phyloP scores from a whole-genome alignment of 768 basidiomycete genomes.

The Boletus pseudopeckii region DNA sequence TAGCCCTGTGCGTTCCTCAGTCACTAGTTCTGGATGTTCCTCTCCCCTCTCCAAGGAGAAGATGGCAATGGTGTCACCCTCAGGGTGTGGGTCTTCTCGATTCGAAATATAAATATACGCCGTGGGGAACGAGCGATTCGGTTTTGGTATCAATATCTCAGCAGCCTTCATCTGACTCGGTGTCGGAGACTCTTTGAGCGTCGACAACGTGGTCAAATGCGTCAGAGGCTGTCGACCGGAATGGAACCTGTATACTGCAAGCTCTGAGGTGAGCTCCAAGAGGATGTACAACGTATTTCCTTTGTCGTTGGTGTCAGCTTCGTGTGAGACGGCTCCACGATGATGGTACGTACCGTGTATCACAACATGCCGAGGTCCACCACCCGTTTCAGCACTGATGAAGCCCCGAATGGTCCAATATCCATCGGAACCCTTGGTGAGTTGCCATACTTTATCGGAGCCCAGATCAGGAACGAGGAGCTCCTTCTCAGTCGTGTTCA shows the following conservation, averaged over 20 bases:
- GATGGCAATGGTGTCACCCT: conserved; percentile 71
- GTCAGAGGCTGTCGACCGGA: conserved; percentile 39
- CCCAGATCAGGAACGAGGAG: conserved; percentile 77
- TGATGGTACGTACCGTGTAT: conserved; percentile 48
- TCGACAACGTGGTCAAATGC: conserved; percentile 39
- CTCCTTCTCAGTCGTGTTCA: conserved; percentile 49
- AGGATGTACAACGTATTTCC: conserved; percentile 64
- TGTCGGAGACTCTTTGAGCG: conserved; percentile 45
- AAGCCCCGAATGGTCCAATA: conserved; percentile 49
- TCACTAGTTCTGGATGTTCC: conserved; percentile 46
- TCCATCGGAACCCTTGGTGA: conserved; percentile 42
- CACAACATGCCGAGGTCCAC: conserved; percentile 70
- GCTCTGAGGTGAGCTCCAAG: conserved; percentile 58
- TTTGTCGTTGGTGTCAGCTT: conserved; percentile 23
- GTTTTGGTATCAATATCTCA: conserved; percentile 60
- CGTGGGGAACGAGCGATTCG: conserved; percentile 48
- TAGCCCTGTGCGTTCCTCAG: conserved; percentile 66
- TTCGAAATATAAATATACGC: conserved; percentile 73
- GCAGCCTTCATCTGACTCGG: conserved; percentile 59
- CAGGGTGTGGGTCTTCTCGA: conserved; percentile 64
- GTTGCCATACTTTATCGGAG: conserved; percentile 60
- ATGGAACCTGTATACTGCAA: conserved; percentile 55
- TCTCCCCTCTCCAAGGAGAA: conserved; percentile 50
- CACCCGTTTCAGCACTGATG: conserved; percentile 49
- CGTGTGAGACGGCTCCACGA: neutral